Conservation (phyloP, 768 basidiomycete genomes). For the Mycena chlorophos region DNA sequence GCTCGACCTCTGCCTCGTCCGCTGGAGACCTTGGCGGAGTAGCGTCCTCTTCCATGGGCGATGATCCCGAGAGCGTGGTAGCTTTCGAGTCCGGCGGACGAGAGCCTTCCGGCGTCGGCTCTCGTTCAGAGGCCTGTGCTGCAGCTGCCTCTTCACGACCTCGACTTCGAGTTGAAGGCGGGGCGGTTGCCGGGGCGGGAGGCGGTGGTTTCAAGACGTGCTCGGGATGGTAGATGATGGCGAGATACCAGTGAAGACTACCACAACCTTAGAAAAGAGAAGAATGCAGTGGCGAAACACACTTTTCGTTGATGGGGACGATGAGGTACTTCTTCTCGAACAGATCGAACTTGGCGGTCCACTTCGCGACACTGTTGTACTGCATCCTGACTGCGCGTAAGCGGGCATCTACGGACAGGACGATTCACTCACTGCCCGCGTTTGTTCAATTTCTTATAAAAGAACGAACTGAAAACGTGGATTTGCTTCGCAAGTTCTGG, state of each 20-base stretch:
- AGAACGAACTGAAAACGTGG: constrained; percentile 95
- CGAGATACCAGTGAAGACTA: constrained; percentile 97
- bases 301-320: constrained; percentile 97
- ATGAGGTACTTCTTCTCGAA: constrained; percentile 92
- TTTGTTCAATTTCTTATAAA: constrained; percentile 89
- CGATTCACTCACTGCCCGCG: constrained; percentile 52
- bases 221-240: constrained; percentile 85
- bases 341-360: constrained; percentile 87
- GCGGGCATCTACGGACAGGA: background rate
- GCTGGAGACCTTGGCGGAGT: constrained; percentile 7
- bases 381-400: constrained; percentile 44
- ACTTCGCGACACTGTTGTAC: constrained; percentile 89
- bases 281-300: constrained; percentile 25
- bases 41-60: constrained; percentile 2
- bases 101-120: background rate
- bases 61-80: constrained; percentile 13
- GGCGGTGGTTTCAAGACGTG: constrained; percentile 50
- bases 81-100: constrained; percentile 13
- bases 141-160: constrained; percentile 10
- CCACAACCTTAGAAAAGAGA: background rate
- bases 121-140: constrained; percentile 4
- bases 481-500: constrained; percentile 70
- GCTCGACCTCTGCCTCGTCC: no score
- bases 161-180: constrained; percentile 20
- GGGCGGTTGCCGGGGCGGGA: constrained; percentile 15